These are phyloP conservation scores for Gnetum montanum DNA, from an alignment of 75 land plant species.

Conservation along the genomic window DNA sequence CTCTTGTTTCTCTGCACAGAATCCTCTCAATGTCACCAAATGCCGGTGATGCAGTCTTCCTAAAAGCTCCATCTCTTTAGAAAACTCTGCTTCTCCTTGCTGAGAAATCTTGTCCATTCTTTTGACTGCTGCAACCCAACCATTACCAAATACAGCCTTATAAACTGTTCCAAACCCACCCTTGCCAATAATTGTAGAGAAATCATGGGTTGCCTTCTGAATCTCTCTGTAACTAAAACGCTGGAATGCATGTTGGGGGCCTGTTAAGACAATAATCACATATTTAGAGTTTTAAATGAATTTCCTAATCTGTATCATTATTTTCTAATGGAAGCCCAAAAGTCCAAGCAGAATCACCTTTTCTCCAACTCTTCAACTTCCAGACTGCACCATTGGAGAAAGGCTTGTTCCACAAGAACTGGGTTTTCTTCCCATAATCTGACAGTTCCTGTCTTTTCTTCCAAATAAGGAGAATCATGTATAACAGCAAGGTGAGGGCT, in stretches of 20 bases:
- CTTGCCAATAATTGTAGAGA: slow-evolving; percentile 60
- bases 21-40: slow-evolving; percentile 76
- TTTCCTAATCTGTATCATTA: no score
- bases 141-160: slow-evolving; percentile 65
- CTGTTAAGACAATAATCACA: slow-evolving; percentile 19
- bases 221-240: slow-evolving; percentile 66
- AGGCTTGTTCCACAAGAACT: slow-evolving; percentile 9
- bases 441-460: slow-evolving; percentile 38
- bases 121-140: slow-evolving; percentile 68
- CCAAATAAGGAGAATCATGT: slow-evolving; percentile 48
- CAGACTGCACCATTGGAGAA: slow-evolving; percentile 10
- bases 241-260: slow-evolving; percentile 44
- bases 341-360: slow-evolving; percentile 29
- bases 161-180: slow-evolving; percentile 93
- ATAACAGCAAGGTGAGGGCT: slow-evolving; percentile 26
- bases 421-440: slow-evolving; percentile 8
- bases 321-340: no score
- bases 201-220: slow-evolving; percentile 64
- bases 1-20: slow-evolving; percentile 61
- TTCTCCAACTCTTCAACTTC: slow-evolving; percentile 23
- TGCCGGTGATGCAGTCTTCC: slow-evolving; percentile 91
- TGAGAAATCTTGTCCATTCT: slow-evolving; percentile 56
- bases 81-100: slow-evolving; percentile 83
- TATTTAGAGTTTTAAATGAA: no score
- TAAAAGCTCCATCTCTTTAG: slow-evolving; percentile 78